phyloP scores from a whole-genome alignment of 148 eudicot genomes.

The Cornus controversa region DNA sequence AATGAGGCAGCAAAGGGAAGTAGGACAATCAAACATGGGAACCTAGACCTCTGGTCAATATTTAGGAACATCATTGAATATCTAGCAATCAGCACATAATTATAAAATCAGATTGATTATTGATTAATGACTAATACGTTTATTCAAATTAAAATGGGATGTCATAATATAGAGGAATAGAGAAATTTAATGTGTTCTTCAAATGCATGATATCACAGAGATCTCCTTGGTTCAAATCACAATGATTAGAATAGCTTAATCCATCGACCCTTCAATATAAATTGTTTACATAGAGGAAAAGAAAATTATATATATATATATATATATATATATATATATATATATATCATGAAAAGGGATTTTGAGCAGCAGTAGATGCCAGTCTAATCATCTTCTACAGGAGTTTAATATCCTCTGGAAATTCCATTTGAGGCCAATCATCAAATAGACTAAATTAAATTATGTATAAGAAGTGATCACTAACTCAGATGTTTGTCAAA shows the following conservation, averaged over 20 bases:
- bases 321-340: too few relatives aligned
- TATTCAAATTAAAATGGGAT: background rate
- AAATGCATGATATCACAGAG: background rate
- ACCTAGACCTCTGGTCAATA: conserved; percentile 1
- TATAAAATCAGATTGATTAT: background rate
- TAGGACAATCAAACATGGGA: background rate
- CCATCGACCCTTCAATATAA: background rate
- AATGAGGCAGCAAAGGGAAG: background rate
- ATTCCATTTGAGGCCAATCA: background rate
- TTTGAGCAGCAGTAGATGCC: background rate
- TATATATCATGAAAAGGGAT: too few relatives aligned
- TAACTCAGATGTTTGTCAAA: background rate
- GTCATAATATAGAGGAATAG: background rate
- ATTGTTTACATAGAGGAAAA: background rate
- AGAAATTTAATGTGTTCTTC: background rate
- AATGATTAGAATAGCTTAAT: background rate
- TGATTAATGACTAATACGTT: background rate
- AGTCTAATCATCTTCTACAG: background rate
- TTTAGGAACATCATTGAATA: background rate
- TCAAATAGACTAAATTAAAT: background rate
- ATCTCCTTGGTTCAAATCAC: background rate
- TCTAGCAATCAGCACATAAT: background rate
- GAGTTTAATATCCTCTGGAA: background rate
- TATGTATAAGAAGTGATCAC: background rate
- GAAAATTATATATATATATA: background rate